phyloP scores from a whole-genome alignment of 805 yeast genomes.

The Cyberlindnera xishuangbannaensis region DNA sequence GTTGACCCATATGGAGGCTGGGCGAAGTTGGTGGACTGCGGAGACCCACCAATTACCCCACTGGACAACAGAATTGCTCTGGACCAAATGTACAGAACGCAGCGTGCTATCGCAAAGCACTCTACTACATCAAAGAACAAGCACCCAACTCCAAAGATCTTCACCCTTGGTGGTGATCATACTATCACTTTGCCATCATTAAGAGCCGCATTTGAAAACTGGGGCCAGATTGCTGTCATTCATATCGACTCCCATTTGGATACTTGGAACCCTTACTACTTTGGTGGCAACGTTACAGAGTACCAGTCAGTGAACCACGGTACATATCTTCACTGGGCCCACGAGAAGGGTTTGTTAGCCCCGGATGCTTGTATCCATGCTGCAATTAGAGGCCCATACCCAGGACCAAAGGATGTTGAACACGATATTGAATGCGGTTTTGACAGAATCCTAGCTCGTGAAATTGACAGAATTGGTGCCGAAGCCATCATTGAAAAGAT shows the following conservation, averaged over 20 bases:
- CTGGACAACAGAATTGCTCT: slow-evolving; percentile 58
- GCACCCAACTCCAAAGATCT: slow-evolving; percentile 30
- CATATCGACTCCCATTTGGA: slow-evolving; percentile 68
- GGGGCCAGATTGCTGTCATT: slow-evolving; percentile 39
- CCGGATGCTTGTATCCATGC: slow-evolving; percentile 49
- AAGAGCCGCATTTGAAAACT: slow-evolving; percentile 40
- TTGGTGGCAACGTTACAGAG: slow-evolving; percentile 58
- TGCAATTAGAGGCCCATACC: slow-evolving; percentile 61
- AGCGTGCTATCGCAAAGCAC: slow-evolving; percentile 39
- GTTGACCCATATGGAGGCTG: slow-evolving; percentile 48
- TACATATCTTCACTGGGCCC: slow-evolving; percentile 64
- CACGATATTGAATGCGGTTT: slow-evolving; percentile 49
- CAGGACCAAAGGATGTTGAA: slow-evolving; percentile 29
- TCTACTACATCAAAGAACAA: slow-evolving; percentile 26
- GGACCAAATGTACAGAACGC: slow-evolving; percentile 49
- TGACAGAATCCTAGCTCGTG: slow-evolving; percentile 40
- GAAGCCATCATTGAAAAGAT: slow-evolving; percentile 32
- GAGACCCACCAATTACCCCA: slow-evolving; percentile 59
- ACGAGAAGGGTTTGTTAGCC: slow-evolving; percentile 55
- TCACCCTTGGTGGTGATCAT: slow-evolving; percentile 53
- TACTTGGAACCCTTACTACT: slow-evolving; percentile 59
- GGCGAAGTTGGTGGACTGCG: slow-evolving; percentile 52
- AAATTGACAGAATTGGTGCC: slow-evolving; percentile 38
- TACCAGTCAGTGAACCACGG: slow-evolving; percentile 63
- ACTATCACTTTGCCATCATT: slow-evolving; percentile 45